Base-by-base conservation (phyloP, 352 stramenopile genomes). In the Globisporangium irregulare region DNA sequence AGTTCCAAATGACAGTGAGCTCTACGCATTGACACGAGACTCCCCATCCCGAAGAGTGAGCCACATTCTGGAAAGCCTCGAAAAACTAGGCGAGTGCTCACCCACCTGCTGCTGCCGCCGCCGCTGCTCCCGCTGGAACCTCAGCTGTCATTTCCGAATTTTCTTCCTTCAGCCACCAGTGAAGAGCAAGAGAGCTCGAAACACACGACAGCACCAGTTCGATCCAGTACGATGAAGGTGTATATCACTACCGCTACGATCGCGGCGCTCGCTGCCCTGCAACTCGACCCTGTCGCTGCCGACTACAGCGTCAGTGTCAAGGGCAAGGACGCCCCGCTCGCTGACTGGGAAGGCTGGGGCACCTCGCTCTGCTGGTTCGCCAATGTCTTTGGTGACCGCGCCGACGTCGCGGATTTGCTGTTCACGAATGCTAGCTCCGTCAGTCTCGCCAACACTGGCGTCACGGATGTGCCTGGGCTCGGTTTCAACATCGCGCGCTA, bases 311-410 rank as follows among this genome's bases (percentile, higher is more conserved):
- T 76, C 58, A 72, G 69, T 27, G 61, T 79, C 38, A 57, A 73
- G 24, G 59, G 69, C 12, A 65, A 65, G 54, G 64, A 70, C 24
- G 68, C 63, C 4, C 36, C 48, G 34, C 62, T 79, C 53, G 27
- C 63, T 4, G 59, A 43, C 1, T 90, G 79, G 81, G 78, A 86
- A 77, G 81, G 79, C 29, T 90, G 76, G 76, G 81, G 81, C 25
- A 87, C 79, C 10, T 88, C 81, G 56, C 78, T 90, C 48, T 81
- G 72, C 63, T 90, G 79, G 81, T 90, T 80, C 74, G 78, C 81
- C 24, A 90, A 90, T 57, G 79, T 75, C 25, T 87, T 90, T 48
- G 81, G 78, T 32, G 66, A 81, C n/a, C 81, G 80, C 38, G 68
- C 77, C 8, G 79, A 90, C 25, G 61, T 90, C 32, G 81, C 79